These are phyloP conservation scores for Aquanectria penicillioides DNA, from an alignment of 2,329 filamentous ascomycete genomes.

Conservation along the genomic window DNA sequence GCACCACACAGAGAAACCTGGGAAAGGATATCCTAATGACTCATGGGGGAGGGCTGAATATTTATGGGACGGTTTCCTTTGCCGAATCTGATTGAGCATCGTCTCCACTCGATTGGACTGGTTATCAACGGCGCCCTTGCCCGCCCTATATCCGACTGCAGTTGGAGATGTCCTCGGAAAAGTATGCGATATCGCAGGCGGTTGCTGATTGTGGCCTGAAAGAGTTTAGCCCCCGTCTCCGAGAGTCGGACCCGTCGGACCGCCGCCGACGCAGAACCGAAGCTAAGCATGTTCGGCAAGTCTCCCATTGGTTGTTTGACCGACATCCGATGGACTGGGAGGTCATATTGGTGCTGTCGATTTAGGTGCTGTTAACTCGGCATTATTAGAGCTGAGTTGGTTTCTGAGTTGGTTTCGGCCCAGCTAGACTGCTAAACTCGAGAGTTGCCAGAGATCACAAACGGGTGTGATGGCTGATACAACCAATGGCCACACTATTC, in stretches of 20 bases:
- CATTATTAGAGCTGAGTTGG: too few relatives aligned
- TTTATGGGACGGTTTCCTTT: background rate
- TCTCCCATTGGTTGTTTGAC: too few relatives aligned
- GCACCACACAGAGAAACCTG: background rate
- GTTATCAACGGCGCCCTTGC: background rate
- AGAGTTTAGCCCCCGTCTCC: background rate
- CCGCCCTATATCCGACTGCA: conserved; percentile 5
- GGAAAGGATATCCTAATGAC: background rate
- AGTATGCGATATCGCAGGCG: conserved; percentile 10
- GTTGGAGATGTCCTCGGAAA: conserved; percentile 7
- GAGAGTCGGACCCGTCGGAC: conserved; percentile 7
- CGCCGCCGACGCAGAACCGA: too few relatives aligned
- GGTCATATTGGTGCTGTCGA: too few relatives aligned
- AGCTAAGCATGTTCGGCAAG: too few relatives aligned
- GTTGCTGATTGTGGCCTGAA: background rate
- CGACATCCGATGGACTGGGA: too few relatives aligned
- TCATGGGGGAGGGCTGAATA: background rate
- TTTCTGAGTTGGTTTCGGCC: too few relatives aligned
- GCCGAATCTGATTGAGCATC: background rate
- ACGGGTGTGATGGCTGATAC: too few relatives aligned
- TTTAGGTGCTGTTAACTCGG: too few relatives aligned
- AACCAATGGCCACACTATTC: too few relatives aligned
- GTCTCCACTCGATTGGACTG: background rate
- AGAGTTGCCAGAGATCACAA: too few relatives aligned
- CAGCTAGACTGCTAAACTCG: too few relatives aligned